A percentile compares a stretch with the other conserved stretches of the same genome.
Conservation (phyloP, 805 yeast species). For the Hanseniaspora nectarophila region DNA sequence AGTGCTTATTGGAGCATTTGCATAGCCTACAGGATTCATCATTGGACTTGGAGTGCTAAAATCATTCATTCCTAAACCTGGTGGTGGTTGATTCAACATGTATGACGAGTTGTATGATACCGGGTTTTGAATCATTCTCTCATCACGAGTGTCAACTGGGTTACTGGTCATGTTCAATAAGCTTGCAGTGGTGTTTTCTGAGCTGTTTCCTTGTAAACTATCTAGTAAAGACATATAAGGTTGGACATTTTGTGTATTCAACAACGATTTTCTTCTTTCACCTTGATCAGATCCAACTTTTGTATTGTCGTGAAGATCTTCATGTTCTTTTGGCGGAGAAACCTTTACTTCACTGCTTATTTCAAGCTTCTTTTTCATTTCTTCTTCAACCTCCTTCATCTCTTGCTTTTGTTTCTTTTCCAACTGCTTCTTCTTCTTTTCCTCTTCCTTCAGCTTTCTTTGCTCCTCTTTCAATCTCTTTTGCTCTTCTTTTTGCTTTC, state of each 20-base stretch:
- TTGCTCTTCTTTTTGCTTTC: slow-evolving; percentile 30
- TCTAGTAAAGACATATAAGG: slow-evolving; percentile 9
- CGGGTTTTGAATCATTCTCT: neutral
- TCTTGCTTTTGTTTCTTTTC: slow-evolving; percentile 30
- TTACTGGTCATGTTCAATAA: neutral
- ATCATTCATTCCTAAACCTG: neutral
- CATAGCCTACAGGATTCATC: neutral
- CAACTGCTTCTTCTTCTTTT: slow-evolving; percentile 31
- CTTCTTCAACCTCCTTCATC: slow-evolving; percentile 30
- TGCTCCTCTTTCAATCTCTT: slow-evolving; percentile 24
- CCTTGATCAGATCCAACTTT: neutral
- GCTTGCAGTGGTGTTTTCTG: neutral
- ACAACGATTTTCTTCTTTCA: neutral
- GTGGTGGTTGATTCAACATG: neutral
- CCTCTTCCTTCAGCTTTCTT: slow-evolving; percentile 25
- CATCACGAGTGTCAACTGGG: neutral
- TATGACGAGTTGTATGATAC: neutral
- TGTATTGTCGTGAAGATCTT: neutral
- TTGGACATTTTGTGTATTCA: neutral
- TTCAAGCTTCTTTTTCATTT: slow-evolving; percentile 25
- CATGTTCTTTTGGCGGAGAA: neutral
- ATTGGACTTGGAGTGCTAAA: neutral
- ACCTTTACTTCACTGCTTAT: no score
- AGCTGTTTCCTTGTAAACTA: neutral
- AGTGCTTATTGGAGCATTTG: neutral